phyloP scores from a whole-genome alignment of 108 stramenopile species.

The Aureococcus anophagefferens region DNA sequence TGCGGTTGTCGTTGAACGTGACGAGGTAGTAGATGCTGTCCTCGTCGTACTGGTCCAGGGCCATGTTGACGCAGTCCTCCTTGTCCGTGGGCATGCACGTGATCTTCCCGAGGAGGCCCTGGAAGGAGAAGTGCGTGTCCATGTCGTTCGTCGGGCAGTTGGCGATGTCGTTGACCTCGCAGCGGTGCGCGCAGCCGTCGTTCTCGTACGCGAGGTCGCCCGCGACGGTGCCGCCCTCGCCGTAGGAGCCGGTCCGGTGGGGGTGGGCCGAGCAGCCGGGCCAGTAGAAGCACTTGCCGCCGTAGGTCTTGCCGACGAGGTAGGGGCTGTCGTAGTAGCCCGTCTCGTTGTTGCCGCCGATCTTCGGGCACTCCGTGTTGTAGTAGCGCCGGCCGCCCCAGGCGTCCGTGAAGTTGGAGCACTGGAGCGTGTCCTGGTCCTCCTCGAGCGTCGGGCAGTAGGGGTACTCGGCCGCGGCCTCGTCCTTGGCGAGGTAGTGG shows the following conservation, averaged over 20 bases:
- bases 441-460: constrained; percentile 32
- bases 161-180: no score
- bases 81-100: not conserved
- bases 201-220: no score
- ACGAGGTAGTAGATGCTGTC: constrained; percentile 24
- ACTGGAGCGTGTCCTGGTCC: not conserved
- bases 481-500: constrained; percentile 22
- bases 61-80: not conserved
- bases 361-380: not conserved
- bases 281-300: not conserved
- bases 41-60: not conserved
- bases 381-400: not conserved
- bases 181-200: no score
- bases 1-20: constrained; percentile 57
- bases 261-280: not conserved
- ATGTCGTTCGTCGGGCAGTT: not conserved
- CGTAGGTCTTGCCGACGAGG: not conserved
- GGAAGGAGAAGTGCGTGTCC: not conserved
- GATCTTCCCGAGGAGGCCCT: not conserved
- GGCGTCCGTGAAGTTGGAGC: not conserved
- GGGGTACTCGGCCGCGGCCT: constrained; percentile 25
- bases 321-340: not conserved
- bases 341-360: not conserved
- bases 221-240: not conserved
- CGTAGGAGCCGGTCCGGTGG: not conserved